Conservation (phyloP, 495 filamentous ascomycete genomes). For the Amorphotheca resinae region DNA sequence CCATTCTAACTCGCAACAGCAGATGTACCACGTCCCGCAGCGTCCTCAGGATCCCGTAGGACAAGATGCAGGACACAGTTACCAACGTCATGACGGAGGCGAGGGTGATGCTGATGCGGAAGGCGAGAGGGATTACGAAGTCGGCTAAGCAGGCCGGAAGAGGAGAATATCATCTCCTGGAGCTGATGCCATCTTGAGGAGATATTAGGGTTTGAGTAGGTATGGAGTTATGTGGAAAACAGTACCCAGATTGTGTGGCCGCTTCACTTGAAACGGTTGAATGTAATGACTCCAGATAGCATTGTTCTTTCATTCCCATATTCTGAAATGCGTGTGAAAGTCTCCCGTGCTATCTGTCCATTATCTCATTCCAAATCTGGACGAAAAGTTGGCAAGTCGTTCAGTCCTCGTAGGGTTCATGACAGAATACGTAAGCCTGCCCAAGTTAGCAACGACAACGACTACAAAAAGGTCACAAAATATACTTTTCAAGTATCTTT, state of each 20-base stretch:
- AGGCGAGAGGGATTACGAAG: slow-evolving; percentile 45
- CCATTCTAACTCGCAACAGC: slow-evolving; percentile 13
- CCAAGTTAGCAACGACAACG: slow-evolving; percentile 26
- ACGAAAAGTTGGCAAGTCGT: slow-evolving; percentile 55
- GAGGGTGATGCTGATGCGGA: slow-evolving; percentile 46
- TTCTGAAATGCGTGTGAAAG: too few relatives aligned
- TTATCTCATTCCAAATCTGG: slow-evolving; percentile 58
- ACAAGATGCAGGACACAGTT: slow-evolving; percentile 30
- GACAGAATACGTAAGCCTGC: slow-evolving; percentile 50
- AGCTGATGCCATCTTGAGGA: neutral
- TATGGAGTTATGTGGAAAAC: slow-evolving; percentile 2
- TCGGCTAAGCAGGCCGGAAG: slow-evolving; percentile 21
- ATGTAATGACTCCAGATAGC: slow-evolving; percentile 3
- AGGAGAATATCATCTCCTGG: neutral
- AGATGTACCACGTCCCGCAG: slow-evolving; percentile 46
- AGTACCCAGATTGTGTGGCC: slow-evolving; percentile 1
- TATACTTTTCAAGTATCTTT: slow-evolving; percentile 73
- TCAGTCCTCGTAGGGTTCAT: slow-evolving; percentile 44
- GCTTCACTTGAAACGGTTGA: slow-evolving; percentile 1
- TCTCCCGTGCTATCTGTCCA: too few relatives aligned
- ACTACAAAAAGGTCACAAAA: neutral
- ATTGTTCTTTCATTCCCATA: neutral
- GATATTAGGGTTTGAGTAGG: neutral
- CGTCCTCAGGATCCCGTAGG: slow-evolving; percentile 28
- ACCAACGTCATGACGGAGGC: slow-evolving; percentile 32